Evolutionary conservation across 2,329 filamentous ascomycete genomes (phyloP).

Genomic region (Colletotrichum abscissum): DNA sequence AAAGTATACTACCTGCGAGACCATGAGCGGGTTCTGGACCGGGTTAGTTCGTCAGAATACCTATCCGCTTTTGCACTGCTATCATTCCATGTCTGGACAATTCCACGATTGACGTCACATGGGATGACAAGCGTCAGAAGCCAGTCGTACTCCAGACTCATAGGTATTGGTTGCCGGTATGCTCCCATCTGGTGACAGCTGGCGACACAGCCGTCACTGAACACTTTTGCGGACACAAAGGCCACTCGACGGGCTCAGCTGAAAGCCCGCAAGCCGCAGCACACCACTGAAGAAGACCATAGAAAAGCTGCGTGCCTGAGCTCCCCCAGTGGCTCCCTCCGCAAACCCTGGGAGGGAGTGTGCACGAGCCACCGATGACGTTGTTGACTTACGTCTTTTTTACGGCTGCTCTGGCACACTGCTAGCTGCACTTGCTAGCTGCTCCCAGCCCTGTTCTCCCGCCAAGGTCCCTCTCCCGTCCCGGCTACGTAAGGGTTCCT

Average conservation of each 20-base stretch:
- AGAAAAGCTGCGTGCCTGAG: background rate
- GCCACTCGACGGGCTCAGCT: background rate
- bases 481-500: conserved; percentile 19
- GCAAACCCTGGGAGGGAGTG: background rate
- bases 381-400: conserved; percentile 36
- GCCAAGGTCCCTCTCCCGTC: conserved; percentile 12
- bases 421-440: background rate
- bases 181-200: conserved; percentile 17
- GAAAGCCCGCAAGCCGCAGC: background rate
- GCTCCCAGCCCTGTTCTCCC: conserved; percentile 10
- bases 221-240: background rate
- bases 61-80: background rate
- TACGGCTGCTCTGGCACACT: conserved; percentile 5
- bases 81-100: background rate
- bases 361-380: conserved; percentile 38
- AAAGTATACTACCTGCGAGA: background rate
- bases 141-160: background rate
- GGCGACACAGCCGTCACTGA: background rate
- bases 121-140: conserved; percentile 5
- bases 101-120: conserved; percentile 31
- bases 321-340: background rate
- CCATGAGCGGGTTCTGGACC: background rate
- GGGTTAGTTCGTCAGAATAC: background rate
- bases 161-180: background rate
- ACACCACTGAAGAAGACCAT: background rate